A percentile compares a stretch with the other conserved stretches of the same genome.
These are phyloP conservation scores for Dentipellis fragilis DNA, from an alignment of 768 basidiomycete genomes.

Conservation along the genomic window DNA sequence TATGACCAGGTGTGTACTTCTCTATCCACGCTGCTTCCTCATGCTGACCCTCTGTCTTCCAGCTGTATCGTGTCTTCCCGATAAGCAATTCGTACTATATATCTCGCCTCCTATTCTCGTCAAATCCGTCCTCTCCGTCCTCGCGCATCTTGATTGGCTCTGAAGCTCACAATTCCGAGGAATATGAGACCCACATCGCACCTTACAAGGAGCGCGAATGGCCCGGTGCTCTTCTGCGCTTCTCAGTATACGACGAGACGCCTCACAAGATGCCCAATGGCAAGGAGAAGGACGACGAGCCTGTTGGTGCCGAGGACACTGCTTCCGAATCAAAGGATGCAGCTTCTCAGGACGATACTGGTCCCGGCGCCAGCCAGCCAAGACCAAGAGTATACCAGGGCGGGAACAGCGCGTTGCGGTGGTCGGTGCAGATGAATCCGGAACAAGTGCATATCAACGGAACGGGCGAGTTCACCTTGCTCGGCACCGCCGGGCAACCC, in stretches of 20 bases:
- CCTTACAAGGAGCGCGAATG: constrained; percentile 43
- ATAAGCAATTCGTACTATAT: constrained; percentile 50
- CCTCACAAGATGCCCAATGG: constrained; percentile 9
- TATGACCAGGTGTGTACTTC: constrained; percentile 43
- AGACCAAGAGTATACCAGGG: no score
- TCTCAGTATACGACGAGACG: constrained; percentile 47
- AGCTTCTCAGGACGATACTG: no score
- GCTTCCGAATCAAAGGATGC: no score
- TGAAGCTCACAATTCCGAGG: constrained; percentile 47
- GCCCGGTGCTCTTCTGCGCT: constrained; percentile 50
- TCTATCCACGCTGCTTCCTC: background rate
- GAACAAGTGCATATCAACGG: no score
- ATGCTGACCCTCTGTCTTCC: constrained; percentile 2
- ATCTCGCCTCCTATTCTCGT: constrained; percentile 61
- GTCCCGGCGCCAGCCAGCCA: no score
- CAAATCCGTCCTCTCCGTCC: constrained; percentile 36
- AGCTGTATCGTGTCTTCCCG: constrained; percentile 69
- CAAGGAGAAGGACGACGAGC: background rate
- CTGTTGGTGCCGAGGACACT: background rate
- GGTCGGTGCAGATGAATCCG: no score
- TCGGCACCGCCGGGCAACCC: no score
- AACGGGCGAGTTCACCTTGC: no score
- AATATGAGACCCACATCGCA: constrained; percentile 43
- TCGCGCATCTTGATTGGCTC: constrained; percentile 51
- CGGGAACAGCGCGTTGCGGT: no score